Evolutionary conservation across 2,329 filamentous ascomycete genomes (phyloP), one percentile per base, ranked within the genome.

Genomic region (Claviceps spartinae): DNA sequence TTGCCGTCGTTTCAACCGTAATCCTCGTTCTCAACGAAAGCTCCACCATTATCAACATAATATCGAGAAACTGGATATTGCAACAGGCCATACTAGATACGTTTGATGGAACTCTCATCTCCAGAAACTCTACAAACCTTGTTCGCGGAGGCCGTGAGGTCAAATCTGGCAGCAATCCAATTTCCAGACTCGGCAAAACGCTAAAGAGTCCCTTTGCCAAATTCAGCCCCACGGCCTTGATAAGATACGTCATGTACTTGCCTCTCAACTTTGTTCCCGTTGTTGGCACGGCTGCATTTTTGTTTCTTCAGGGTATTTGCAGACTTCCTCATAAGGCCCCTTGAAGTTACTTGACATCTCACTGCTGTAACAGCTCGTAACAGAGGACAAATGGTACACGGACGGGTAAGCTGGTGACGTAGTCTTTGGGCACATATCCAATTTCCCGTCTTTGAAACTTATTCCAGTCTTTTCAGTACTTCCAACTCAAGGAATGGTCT

Each of bases 191-290:
- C 1, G 79, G 79, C 22, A 79, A 75, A 57, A 68, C 79, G 7
- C 57, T 82, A 51, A 81, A 78, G 65, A 76, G 60, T 47, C 78
- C 79, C 0, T 80, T 83, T 57, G 68, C 73, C 22, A 73, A 72
- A 55, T 79, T 79, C 59, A 75, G 74, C 30, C 73, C 74, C 30
- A 79, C 73, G 60, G 81, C 83, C 7, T 67, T 95, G 45, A 70
- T 95, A 41, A 76, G 87, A 55, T 91, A 91, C 61, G 64, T 95
- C 56, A 79, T 96, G 70, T 93, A 94, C 64, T 74, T 95, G 43
- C 90, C 91, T 11, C 75, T 97, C 55, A 97, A 96, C 71, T 89
- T 95, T 64, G 89, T 97, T 50, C 91, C 91, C 0, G 77, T 96
- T 0, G 79, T 95, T 18, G 91, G 91, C 5, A 95, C 90, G 0